Conservation (phyloP, 192 early-diverging fungal genomes). For the Lunasporangiospora selenospora region DNA sequence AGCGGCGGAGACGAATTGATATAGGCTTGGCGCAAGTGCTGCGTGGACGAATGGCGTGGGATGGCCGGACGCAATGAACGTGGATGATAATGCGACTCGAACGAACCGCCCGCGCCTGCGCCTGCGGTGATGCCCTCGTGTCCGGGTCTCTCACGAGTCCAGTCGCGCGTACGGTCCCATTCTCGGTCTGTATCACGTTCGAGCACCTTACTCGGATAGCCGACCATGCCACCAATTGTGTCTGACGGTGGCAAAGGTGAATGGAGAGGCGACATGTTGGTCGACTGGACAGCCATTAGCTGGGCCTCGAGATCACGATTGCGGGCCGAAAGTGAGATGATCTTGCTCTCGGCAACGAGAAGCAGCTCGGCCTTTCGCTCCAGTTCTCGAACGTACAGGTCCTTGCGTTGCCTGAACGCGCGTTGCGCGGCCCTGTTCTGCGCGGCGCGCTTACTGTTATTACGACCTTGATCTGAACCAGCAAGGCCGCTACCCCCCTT, state of each 20-base stretch:
- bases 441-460: conserved; percentile 74
- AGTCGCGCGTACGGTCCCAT: conserved; percentile 1
- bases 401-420: conserved; percentile 87
- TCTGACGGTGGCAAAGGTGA: conserved; percentile 4
- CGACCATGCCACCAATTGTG: background rate
- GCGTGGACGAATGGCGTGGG: conserved; percentile 21
- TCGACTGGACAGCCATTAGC: conserved; percentile 5
- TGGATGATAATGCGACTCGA: background rate
- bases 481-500: background rate
- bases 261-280: background rate
- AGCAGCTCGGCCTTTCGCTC: conserved; percentile 69
- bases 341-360: conserved; percentile 14
- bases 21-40: conserved; percentile 36
- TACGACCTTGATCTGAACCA: conserved; percentile 23
- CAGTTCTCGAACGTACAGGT: conserved; percentile 80
- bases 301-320: conserved; percentile 21
- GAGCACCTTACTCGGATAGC: conserved; percentile 11
- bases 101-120: no score
- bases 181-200: conserved; percentile 33
- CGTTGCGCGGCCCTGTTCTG: conserved; percentile 94
- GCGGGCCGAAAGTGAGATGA: conserved; percentile 13
- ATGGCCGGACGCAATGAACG: background rate
- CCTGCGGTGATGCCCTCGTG: conserved; percentile 18
- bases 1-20: conserved; percentile 23
- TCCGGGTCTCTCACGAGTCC: conserved; percentile 7